Percentiles rank a stretch among this genome's conserved stretches.
Conservation (phyloP, 768 basidiomycete species). For the Melanogaster broomeanus region DNA sequence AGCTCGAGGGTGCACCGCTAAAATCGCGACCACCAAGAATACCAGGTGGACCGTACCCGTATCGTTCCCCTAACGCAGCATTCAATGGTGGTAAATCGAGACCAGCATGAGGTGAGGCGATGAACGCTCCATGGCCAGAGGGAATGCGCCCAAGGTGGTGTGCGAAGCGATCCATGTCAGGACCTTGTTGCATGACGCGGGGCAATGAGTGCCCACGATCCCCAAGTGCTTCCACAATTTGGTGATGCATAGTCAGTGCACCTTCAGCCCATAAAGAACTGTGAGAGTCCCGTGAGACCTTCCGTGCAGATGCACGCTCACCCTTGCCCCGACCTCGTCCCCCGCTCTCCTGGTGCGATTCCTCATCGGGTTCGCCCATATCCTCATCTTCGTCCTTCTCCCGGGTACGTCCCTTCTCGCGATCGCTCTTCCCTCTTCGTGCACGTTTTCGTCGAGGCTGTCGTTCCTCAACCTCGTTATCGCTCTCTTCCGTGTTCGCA, state of each 20-base stretch:
- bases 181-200: conserved; percentile 30
- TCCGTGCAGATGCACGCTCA: conserved; percentile 38
- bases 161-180: conserved; percentile 34
- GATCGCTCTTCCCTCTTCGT: conserved; percentile 40
- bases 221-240: conserved; percentile 35
- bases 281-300: conserved; percentile 37
- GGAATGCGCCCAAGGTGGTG: conserved; percentile 37
- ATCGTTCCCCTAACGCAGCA: conserved; percentile 39
- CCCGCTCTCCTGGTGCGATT: conserved; percentile 32
- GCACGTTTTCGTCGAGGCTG: conserved; percentile 64
- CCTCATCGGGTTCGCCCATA: conserved; percentile 46
- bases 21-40: conserved; percentile 34
- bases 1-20: conserved; percentile 49
- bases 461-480: conserved; percentile 39
- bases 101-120: conserved; percentile 42
- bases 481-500: conserved; percentile 41
- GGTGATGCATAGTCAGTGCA: conserved; percentile 35
- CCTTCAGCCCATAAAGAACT: conserved; percentile 36
- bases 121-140: conserved; percentile 37
- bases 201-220: conserved; percentile 36
- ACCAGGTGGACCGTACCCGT: conserved; percentile 38
- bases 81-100: conserved; percentile 67
- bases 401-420: conserved; percentile 37
- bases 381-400: conserved; percentile 48
- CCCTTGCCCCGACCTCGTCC: conserved; percentile 37